Evolutionary conservation across 768 basidiomycete species (phyloP).

Genomic region (Lentinula detonsa): DNA sequence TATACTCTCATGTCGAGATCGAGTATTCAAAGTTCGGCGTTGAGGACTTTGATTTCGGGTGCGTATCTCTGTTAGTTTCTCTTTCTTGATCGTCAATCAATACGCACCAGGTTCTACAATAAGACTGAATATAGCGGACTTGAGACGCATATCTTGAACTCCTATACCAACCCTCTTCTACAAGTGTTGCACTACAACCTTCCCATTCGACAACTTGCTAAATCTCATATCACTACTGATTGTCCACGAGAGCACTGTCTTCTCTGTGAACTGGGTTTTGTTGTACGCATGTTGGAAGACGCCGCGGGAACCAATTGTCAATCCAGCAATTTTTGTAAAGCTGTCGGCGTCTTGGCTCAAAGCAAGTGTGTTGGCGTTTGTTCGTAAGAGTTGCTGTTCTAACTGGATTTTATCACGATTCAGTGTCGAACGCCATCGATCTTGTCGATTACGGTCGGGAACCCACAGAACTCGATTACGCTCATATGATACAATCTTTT

Average conservation of each 20-base stretch:
- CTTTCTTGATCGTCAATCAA: neutral
- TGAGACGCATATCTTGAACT: conserved; percentile 96
- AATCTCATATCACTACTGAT: conserved; percentile 84
- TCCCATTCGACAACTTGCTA: conserved; percentile 78
- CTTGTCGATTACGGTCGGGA: conserved; percentile 87
- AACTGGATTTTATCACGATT: neutral
- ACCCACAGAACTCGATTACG: conserved; percentile 67
- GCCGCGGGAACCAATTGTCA: conserved; percentile 93
- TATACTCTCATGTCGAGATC: conserved; percentile 92
- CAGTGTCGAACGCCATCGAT: conserved; percentile 75
- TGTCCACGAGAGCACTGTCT: conserved; percentile 91
- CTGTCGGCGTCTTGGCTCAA: conserved; percentile 84
- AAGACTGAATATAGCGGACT: conserved; percentile 85
- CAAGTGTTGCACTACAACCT: conserved; percentile 85
- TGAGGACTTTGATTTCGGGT: conserved; percentile 99
- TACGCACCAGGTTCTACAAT: conserved; percentile 76
- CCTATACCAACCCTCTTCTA: conserved; percentile 88
- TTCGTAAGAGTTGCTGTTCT: neutral
- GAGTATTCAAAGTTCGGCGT: conserved; percentile 98
- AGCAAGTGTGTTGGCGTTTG: conserved; percentile 33
- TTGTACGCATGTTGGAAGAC: conserved; percentile 93
- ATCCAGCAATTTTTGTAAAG: conserved; percentile 94
- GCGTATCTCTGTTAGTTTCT: conserved; percentile 13
- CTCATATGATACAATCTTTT: conserved; percentile 88
- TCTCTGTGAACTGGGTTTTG: conserved; percentile 91